Conservation (phyloP, 2,329 filamentous ascomycete genomes). For the Allantophomopsis cytisporea region DNA sequence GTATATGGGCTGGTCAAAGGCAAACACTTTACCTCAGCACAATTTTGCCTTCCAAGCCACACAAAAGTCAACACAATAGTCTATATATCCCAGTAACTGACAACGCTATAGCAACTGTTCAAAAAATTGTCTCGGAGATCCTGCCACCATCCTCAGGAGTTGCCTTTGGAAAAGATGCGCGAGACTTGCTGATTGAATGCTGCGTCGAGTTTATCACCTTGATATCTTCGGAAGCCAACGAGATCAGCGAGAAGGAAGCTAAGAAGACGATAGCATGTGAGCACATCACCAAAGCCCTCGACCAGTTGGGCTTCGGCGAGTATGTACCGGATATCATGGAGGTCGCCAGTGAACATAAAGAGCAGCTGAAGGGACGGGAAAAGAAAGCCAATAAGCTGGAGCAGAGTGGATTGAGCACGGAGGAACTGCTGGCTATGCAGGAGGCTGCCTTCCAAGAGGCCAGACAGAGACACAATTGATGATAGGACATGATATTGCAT, state of each 20-base stretch:
- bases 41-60: neutral
- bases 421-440: slow-evolving; percentile 79
- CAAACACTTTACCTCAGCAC: neutral
- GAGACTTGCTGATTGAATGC: slow-evolving; percentile 93
- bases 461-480: slow-evolving; percentile 17
- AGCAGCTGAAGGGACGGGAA: slow-evolving; percentile 85
- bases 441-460: slow-evolving; percentile 83
- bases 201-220: slow-evolving; percentile 99
- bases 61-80: neutral
- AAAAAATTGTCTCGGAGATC: slow-evolving; percentile 88
- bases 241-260: slow-evolving; percentile 95
- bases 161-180: slow-evolving; percentile 86
- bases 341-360: slow-evolving; percentile 84
- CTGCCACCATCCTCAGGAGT: slow-evolving; percentile 64
- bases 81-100: slow-evolving; percentile 1
- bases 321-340: slow-evolving; percentile 82
- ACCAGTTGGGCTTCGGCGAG: slow-evolving; percentile 82
- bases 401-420: slow-evolving; percentile 80
- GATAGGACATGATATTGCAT: neutral
- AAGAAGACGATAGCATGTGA: slow-evolving; percentile 99
- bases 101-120: slow-evolving; percentile 43
- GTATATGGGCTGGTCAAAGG: neutral
- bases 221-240: slow-evolving; percentile 96
- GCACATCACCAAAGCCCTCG: slow-evolving; percentile 89
- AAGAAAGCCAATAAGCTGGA: slow-evolving; percentile 97